Evolutionary conservation across 805 yeast species (phyloP).

Genomic region (Ogataea methanolica): DNA sequence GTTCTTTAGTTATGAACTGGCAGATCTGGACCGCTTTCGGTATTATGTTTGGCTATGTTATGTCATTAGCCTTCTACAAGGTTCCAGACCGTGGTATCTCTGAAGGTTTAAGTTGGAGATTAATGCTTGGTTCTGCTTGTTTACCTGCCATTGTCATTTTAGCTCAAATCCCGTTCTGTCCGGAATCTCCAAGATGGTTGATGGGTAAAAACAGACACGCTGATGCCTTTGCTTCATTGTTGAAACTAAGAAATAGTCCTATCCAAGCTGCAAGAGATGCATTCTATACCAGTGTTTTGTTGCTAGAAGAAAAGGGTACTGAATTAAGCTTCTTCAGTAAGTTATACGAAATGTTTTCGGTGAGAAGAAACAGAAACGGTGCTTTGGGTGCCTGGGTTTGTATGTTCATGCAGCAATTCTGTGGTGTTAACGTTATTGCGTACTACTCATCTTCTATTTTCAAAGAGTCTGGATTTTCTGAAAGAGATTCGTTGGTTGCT

Average conservation of each 20-base stretch:
- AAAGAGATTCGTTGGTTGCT: conserved; percentile 62
- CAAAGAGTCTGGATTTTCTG: conserved; percentile 58
- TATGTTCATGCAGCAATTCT: conserved; percentile 88
- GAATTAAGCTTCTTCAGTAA: conserved; percentile 43
- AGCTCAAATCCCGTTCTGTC: conserved; percentile 60
- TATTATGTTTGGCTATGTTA: conserved; percentile 66
- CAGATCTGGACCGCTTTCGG: conserved; percentile 74
- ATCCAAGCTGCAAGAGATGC: conserved; percentile 67
- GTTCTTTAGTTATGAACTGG: conserved; percentile 70
- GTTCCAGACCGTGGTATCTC: conserved; percentile 43
- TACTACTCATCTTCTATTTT: conserved; percentile 80
- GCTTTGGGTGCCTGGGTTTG: conserved; percentile 75
- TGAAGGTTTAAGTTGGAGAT: conserved; percentile 61
- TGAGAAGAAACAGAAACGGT: conserved; percentile 82
- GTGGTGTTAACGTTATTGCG: conserved; percentile 87
- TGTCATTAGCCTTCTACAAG: conserved; percentile 57
- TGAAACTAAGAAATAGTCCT: conserved; percentile 42
- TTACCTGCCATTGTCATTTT: conserved; percentile 61
- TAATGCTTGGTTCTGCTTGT: conserved; percentile 66
- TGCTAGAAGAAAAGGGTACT: conserved; percentile 56
- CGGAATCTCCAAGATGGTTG: conserved; percentile 75
- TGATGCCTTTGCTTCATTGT: conserved; percentile 53
- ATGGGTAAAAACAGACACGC: conserved; percentile 63
- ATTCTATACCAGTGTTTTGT: conserved; percentile 61
- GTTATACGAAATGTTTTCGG: conserved; percentile 54